Conservation (phyloP, 768 basidiomycete species). For the Panaeolus papilionaceus region DNA sequence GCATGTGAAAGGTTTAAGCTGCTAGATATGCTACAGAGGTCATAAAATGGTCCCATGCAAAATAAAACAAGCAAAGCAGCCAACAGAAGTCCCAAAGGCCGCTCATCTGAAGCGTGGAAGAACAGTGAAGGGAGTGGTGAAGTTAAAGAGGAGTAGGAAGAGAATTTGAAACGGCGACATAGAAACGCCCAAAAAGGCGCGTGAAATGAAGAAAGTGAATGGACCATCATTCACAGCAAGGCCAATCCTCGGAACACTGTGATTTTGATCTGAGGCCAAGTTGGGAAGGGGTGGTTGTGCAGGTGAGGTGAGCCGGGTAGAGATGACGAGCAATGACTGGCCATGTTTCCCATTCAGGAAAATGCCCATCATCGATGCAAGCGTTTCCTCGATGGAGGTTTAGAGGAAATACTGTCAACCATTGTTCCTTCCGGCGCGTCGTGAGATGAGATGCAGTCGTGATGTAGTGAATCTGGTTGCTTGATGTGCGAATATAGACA, state of each 20-base stretch:
- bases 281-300: background rate
- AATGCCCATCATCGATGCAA: background rate
- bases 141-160: background rate
- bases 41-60: background rate
- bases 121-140: background rate
- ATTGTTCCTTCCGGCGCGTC: background rate
- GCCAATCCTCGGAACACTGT: conserved; percentile 8
- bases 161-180: background rate
- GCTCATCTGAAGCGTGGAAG: background rate
- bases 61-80: background rate
- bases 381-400: conserved; percentile 5
- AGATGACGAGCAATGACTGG: conserved; percentile 8
- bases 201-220: background rate
- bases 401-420: background rate
- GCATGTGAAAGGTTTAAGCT: background rate
- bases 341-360: conserved; percentile 8
- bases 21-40: background rate
- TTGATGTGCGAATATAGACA: conserved; percentile 8
- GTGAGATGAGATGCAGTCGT: background rate
- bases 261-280: background rate
- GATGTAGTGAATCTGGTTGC: background rate
- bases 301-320: background rate
- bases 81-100: background rate
- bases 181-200: background rate
- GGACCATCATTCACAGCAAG: background rate